Percentiles rank a stretch among this genome's conserved stretches.
Evolutionary conservation across 2,329 filamentous ascomycete species (phyloP).

Genomic region (Pyrenochaeta sp.): DNA sequence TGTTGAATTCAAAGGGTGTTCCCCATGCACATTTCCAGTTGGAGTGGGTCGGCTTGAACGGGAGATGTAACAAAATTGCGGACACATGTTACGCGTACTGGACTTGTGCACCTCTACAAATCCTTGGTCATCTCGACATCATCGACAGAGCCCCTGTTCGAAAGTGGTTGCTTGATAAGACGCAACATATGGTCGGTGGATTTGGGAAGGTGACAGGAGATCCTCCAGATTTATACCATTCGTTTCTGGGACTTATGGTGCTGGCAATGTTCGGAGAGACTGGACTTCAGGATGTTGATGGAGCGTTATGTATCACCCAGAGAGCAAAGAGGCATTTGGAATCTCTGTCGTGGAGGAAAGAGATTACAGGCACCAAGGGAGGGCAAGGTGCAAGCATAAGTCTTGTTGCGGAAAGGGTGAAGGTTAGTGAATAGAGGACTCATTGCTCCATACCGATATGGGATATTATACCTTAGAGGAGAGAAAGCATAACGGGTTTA

Average conservation of each 20-base stretch:
- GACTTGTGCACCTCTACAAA: conserved; percentile 70
- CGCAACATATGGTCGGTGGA: conserved; percentile 77
- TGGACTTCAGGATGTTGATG: conserved; percentile 74
- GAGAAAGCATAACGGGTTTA: no score
- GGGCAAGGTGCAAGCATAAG: conserved; percentile 3
- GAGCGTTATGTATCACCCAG: conserved; percentile 76
- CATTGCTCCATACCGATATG: background rate
- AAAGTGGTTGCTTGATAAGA: conserved; percentile 83
- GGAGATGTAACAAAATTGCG: conserved; percentile 86
- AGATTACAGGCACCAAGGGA: conserved; percentile 20
- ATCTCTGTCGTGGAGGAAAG: conserved; percentile 45
- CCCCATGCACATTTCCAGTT: conserved; percentile 68
- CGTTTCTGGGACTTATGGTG: conserved; percentile 84
- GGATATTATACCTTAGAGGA: background rate
- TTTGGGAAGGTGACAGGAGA: conserved; percentile 57
- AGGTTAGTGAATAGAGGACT: conserved; percentile 8
- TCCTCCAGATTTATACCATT: conserved; percentile 78
- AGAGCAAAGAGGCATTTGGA: conserved; percentile 54
- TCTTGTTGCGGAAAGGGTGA: conserved; percentile 5
- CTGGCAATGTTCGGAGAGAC: conserved; percentile 76
- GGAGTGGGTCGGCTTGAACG: conserved; percentile 79
- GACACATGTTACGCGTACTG: conserved; percentile 98
- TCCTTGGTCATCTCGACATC: conserved; percentile 57
- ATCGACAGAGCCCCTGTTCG: conserved; percentile 68
- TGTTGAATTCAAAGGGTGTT: conserved; percentile 51